phyloP scores from a whole-genome alignment of 108 stramenopile species.

The Aurantiochytrium sp. region DNA sequence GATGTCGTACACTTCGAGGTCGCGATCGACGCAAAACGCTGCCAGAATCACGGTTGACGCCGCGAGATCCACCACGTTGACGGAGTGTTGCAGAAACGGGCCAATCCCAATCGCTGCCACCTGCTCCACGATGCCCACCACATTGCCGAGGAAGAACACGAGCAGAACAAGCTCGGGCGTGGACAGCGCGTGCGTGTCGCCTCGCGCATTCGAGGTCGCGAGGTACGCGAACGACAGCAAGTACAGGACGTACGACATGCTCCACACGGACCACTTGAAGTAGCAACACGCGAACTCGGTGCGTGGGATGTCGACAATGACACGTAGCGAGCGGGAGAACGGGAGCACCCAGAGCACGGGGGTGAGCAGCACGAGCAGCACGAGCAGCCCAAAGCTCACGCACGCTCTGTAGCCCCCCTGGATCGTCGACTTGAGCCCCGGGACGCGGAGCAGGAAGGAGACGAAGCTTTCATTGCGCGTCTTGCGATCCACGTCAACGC shows the following conservation, averaged over 20 bases:
- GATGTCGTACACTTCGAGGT: background rate
- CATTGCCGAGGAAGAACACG: background rate
- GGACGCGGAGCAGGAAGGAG: background rate
- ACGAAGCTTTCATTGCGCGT: background rate
- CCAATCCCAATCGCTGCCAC: background rate
- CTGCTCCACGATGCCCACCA: slow-evolving; percentile 5
- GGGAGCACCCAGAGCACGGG: background rate
- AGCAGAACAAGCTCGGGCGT: background rate
- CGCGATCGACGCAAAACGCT: too few relatives aligned
- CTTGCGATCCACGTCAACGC: background rate
- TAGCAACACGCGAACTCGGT: slow-evolving; percentile 20
- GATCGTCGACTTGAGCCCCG: background rate
- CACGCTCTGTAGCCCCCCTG: background rate
- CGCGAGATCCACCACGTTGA: background rate
- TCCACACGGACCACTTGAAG: slow-evolving; percentile 30
- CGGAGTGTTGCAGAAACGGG: background rate
- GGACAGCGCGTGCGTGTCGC: background rate
- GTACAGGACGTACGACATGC: background rate
- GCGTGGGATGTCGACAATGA: background rate
- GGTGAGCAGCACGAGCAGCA: background rate
- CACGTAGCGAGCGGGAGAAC: background rate
- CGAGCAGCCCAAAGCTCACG: background rate
- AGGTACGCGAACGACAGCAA: background rate
- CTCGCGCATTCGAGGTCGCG: background rate
- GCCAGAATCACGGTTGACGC: too few relatives aligned